Conservation (phyloP, 2,329 filamentous ascomycete species). For the Chaetomiaceae sp. region DNA sequence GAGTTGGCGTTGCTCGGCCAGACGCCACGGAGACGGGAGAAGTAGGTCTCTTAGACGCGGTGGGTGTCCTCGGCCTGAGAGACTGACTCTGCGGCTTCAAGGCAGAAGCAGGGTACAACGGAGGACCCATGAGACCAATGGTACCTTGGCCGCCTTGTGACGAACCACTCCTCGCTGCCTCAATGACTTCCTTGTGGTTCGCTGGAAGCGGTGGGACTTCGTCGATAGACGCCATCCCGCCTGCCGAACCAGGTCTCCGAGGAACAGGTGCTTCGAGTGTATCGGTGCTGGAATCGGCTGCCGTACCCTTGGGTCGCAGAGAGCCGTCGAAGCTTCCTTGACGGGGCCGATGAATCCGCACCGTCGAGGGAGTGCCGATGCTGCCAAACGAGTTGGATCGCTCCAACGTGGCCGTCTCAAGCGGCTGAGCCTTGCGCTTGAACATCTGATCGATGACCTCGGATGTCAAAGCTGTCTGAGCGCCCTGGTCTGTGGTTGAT, state of each 20-base stretch:
- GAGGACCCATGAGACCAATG: slow-evolving; percentile 68
- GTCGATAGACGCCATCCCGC: slow-evolving; percentile 46
- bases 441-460: slow-evolving; percentile 75
- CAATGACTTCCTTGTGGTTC: slow-evolving; percentile 81
- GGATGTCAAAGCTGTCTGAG: slow-evolving; percentile 80
- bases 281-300: slow-evolving; percentile 34
- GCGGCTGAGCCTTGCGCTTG: slow-evolving; percentile 43
- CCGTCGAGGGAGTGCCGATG: slow-evolving; percentile 32
- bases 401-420: slow-evolving; percentile 30
- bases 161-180: slow-evolving; percentile 64
- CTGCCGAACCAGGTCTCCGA: slow-evolving; percentile 66
- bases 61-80: slow-evolving; percentile 59
- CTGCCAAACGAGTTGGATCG: slow-evolving; percentile 36
- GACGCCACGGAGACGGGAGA: slow-evolving; percentile 45
- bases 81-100: slow-evolving; percentile 38
- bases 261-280: slow-evolving; percentile 31
- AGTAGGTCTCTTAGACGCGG: slow-evolving; percentile 41
- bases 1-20: slow-evolving; percentile 55
- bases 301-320: slow-evolving; percentile 36
- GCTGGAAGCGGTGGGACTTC: slow-evolving; percentile 67
- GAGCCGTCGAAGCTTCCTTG: slow-evolving; percentile 46
- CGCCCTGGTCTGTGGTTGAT: slow-evolving; percentile 62
- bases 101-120: slow-evolving; percentile 75
- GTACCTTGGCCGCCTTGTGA: slow-evolving; percentile 37
- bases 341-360: slow-evolving; percentile 39